phyloP scores from a whole-genome alignment of 192 early-diverging fungal species.

The Radiomyces spectabilis region DNA sequence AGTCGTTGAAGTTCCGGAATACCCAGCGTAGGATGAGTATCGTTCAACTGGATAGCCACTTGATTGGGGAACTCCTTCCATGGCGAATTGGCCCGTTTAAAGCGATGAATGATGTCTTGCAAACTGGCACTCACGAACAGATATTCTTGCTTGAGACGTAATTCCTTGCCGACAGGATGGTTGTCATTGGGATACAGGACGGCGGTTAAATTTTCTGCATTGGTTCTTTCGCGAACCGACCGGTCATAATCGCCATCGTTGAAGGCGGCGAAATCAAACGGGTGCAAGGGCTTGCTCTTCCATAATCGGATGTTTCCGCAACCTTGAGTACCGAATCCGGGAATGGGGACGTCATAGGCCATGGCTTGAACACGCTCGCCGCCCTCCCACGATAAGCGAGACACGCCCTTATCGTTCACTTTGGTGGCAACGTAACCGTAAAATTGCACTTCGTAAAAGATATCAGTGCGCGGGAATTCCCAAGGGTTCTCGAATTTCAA shows the following conservation, averaged over 20 bases:
- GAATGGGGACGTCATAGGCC: constrained; percentile 96
- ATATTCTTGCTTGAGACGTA: constrained; percentile 97
- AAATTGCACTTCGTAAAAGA: constrained; percentile 84
- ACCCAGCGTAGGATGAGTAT: constrained; percentile 95
- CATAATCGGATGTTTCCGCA: constrained; percentile 97
- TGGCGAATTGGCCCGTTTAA: constrained; percentile 78
- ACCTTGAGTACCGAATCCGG: constrained; percentile 88
- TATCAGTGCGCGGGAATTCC: constrained; percentile 92
- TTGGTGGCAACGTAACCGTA: constrained; percentile 76
- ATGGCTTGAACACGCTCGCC: constrained; percentile 82
- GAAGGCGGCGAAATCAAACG: constrained; percentile 85
- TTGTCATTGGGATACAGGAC: constrained; percentile 98
- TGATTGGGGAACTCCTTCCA: constrained; percentile 88
- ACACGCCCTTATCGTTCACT: constrained; percentile 55
- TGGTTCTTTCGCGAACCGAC: constrained; percentile 84
- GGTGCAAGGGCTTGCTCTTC: constrained; percentile 84
- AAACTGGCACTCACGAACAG: constrained; percentile 90
- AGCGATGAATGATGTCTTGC: constrained; percentile 83
- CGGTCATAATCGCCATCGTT: constrained; percentile 89
- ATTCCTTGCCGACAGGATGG: constrained; percentile 91
- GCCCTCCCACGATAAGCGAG: constrained; percentile 78
- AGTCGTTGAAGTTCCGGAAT: constrained; percentile 93
- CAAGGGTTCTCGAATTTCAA: constrained; percentile 94
- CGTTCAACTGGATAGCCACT: constrained; percentile 96
- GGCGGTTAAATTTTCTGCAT: constrained; percentile 89